Percentiles rank a stretch among this genome's conserved stretches.
Conservation (phyloP, 768 basidiomycete species). For the Saitozyma podzolica region DNA sequence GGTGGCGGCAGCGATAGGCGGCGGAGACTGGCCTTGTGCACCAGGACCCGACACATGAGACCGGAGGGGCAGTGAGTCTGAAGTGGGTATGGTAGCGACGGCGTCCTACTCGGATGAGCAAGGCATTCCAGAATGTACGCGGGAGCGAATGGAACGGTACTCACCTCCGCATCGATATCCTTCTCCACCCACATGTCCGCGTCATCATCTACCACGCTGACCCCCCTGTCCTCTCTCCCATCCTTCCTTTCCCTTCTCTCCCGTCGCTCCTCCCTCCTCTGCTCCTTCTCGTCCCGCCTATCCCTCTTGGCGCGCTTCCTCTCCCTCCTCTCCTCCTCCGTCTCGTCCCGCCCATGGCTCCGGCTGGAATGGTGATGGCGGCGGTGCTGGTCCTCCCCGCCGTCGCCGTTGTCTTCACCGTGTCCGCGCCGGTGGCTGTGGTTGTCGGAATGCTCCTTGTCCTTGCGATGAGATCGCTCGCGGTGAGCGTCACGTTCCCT, state of each 20-base stretch:
- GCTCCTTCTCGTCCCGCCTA: constrained; percentile 36
- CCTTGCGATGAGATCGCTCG: no score
- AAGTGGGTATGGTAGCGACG: constrained; percentile 68
- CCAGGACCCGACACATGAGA: constrained; percentile 61
- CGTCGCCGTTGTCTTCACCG: not conserved
- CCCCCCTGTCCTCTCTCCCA: constrained; percentile 50
- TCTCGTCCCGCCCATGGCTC: constrained; percentile 32
- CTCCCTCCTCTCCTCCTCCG: constrained; percentile 35
- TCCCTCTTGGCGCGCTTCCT: constrained; percentile 45
- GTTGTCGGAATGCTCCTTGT: not conserved
- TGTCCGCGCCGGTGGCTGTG: not conserved
- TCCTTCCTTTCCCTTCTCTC: constrained; percentile 48
- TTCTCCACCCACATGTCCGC: constrained; percentile 62
- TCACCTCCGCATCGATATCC: constrained; percentile 35
- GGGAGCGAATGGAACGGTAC: not conserved
- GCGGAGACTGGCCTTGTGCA: constrained; percentile 58
- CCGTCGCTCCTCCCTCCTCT: constrained; percentile 41
- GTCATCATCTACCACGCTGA: constrained; percentile 67
- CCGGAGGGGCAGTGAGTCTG: constrained; percentile 67
- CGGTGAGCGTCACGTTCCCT: not conserved
- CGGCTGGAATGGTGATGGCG: constrained; percentile 14
- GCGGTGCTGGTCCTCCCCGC: not conserved
- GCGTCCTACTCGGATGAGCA: constrained; percentile 23
- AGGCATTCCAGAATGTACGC: constrained; percentile 5
- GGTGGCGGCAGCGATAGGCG: constrained; percentile 57